Evolutionary conservation across 179 eudicot genomes (phyloP).

Genomic region (Pouteria campechiana): DNA sequence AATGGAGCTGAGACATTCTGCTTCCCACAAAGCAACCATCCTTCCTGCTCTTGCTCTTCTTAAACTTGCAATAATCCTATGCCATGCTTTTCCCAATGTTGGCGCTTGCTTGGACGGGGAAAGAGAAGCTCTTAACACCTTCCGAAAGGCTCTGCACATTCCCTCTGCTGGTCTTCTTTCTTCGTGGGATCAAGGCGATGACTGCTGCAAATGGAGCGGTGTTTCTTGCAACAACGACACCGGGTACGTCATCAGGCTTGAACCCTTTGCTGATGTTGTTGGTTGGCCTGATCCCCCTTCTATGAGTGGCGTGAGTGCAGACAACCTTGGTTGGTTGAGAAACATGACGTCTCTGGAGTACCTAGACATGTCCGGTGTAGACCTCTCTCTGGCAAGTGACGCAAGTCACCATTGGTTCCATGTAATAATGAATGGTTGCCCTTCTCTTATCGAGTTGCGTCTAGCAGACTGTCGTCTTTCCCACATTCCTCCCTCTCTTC

Average conservation of each 20-base stretch:
- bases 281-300: too few relatives aligned
- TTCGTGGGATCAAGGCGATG: constrained; percentile 9
- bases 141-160: not conserved
- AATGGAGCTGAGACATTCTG: too few relatives aligned
- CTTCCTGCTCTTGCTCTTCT: too few relatives aligned
- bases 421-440: not conserved
- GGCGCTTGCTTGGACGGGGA: constrained; percentile 3
- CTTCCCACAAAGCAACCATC: too few relatives aligned
- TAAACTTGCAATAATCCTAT: too few relatives aligned
- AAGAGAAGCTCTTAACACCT: constrained; percentile 3
- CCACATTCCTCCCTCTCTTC: not conserved
- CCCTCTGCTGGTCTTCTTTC: constrained; percentile 4
- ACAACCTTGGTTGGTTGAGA: not conserved
- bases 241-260: constrained; percentile 7
- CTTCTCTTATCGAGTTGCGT: not conserved
- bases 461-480: not conserved
- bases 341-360: not conserved
- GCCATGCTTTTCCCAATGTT: too few relatives aligned
- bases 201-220: constrained; percentile 17
- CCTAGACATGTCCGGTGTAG: constrained; percentile 3
- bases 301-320: not conserved
- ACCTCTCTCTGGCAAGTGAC: not conserved
- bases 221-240: constrained; percentile 12
- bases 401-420: too few relatives aligned
- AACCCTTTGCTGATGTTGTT: not conserved